Base-by-base conservation (phyloP, 2,329 filamentous ascomycete species). In the Lachnellula arida region DNA sequence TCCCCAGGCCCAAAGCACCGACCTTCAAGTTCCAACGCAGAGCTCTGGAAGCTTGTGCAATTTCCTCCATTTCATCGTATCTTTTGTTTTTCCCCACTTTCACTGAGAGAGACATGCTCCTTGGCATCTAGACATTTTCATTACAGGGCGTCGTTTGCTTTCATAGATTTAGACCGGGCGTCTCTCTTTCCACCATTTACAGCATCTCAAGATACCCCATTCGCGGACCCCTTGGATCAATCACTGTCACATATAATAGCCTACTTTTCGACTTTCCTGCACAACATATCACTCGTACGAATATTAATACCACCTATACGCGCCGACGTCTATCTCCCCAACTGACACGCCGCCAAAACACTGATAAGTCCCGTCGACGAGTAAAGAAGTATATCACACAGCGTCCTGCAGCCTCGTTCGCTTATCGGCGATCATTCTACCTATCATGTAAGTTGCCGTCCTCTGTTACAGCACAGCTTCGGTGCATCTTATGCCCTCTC, bases 31-130 rank as follows among this genome's bases (percentile, higher is more conserved):
- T 59, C 47, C 46, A 50, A 70, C 70, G 70, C 74, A 74, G 71
- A 76, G 74, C 77, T 78, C 77, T 72, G 76, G 76, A 71, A 79
- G 76, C 67, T 67, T 68, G 61, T 66, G 62, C 63, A 58, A 44
- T 22, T 11, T 44, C 56, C 60, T 60, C 47, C 46, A 48, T 47
- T 57, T 57, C 46, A 44, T 60, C 42, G 56, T 54, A 63, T 60
- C 61, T 65, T 59, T 46, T 54, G 54, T 55, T 44, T 51, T 25
- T 42, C 9, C 46, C 49, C 52, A n/a, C 25, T 44, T 49, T 44
- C 28, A 14, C n/a, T n/a, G 44, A 25, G 19, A 25, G 19, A 19
- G 44, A 39, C 39, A 44, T 39, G 37, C 39, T n/a, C 22, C 56
- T 60, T 47, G 49, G 34, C 53, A 35, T 53, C 57, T 64, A 62